Evolutionary conservation across 176 grass and related monocot species (phyloP), one percentile per base, ranked within the genome.

Genomic region (Ensete glaucum): DNA sequence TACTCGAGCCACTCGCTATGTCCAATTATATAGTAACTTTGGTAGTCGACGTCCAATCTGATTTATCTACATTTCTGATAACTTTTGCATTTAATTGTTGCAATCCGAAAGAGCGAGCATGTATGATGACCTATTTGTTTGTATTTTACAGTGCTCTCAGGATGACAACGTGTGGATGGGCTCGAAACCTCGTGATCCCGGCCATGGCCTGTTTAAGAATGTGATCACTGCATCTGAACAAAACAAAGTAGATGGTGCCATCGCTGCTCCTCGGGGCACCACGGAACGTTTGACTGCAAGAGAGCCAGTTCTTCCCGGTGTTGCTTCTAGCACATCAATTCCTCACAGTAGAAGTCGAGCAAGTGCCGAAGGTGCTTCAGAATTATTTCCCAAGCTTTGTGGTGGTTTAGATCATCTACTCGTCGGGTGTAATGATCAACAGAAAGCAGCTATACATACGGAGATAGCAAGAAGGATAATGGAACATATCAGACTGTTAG

Each of bases 391-490:
- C 34, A 43, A 43, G 34, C 34, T 43, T 43, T 43, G 34, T 6
- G 34, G 34, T n/a, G 81, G 81, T 79, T 69, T 94, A 53, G 95
- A 94, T 54, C 84, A 88, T 87, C 85, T 99, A 69, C 79, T 99
- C 66, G 89, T 84, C 27, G 95, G 95, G 64, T 99, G 91, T 80
- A 88, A 94, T 81, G 95, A 99, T n/a, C 73, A 94, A 70, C 95
- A 99, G 67, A 99, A 82, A 71, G 86, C 95, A 55, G 82, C 89
- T 27, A 99, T 99, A 77, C 95, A 99, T 81, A 99, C 82, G 84
- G 95, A 99, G 85, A 91, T 90, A 65, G 84, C 91, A 78, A 94
- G 88, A 76, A 82, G 95, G 79, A 94, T 99, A 9, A 79, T 76
- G 26, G 95, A 99, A 63, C 95, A 99, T 52, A 83, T 84, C 8